phyloP scores from a whole-genome alignment of 1,284 basidiomycete genomes.

The Leucoagaricus sp. region DNA sequence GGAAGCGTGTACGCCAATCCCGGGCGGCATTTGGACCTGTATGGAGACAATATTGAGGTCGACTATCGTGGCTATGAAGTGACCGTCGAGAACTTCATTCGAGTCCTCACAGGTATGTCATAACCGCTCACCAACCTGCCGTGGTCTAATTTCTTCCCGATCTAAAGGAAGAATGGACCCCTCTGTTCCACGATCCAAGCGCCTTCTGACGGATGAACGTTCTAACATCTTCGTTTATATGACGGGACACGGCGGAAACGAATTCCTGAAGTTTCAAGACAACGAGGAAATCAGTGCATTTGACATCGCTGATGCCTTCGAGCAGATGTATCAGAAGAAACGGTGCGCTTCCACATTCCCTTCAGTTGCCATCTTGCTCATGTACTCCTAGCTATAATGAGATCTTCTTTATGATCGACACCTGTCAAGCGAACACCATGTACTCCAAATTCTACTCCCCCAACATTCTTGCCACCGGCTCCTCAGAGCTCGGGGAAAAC shows the following conservation, averaged over 20 bases:
- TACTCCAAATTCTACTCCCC: constrained; percentile 95
- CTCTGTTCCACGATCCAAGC: constrained; percentile 87
- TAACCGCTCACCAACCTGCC: no score
- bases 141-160: background rate
- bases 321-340: constrained; percentile 98
- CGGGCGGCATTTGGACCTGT: constrained; percentile 82
- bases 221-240: constrained; percentile 98
- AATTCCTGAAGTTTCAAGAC: constrained; percentile 99
- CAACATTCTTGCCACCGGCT: constrained; percentile 93
- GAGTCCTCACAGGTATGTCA: constrained; percentile 81
- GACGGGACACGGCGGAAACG: constrained; percentile 97
- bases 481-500: constrained; percentile 85
- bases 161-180: constrained; percentile 67
- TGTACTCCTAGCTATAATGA: constrained; percentile 71
- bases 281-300: constrained; percentile 97
- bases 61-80: constrained; percentile 99
- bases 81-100: constrained; percentile 93
- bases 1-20: constrained; percentile 89
- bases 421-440: constrained; percentile 97
- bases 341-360: constrained; percentile 48
- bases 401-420: constrained; percentile 98
- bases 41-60: constrained; percentile 96
- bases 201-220: constrained; percentile 87
- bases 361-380: background rate
- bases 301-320: constrained; percentile 95